Conservation (phyloP, 2,329 filamentous ascomycete genomes). For the Alternaria conjuncta region DNA sequence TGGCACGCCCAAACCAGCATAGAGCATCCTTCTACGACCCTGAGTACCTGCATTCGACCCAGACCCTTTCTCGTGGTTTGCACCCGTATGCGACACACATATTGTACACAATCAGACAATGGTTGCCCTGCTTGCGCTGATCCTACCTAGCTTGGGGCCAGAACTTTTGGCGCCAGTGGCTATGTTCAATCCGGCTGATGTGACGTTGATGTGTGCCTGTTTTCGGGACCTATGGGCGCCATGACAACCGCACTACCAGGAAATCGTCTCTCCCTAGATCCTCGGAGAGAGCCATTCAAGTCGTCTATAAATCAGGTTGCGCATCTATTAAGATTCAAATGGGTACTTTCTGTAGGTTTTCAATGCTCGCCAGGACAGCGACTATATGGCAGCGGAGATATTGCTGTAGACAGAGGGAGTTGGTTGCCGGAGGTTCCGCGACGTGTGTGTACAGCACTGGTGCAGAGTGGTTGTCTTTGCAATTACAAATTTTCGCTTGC, state of each 20-base stretch:
- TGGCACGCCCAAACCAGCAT: conserved; percentile 3
- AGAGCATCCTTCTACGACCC: neutral
- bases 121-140: conserved; percentile 1
- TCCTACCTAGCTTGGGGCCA: neutral
- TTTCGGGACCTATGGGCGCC: conserved; percentile 1
- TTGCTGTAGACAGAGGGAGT: neutral
- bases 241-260: conserved; percentile 19
- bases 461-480: neutral
- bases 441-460: neutral
- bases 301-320: neutral
- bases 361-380: neutral
- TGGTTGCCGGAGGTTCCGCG: neutral
- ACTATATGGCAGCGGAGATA: neutral
- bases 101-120: neutral
- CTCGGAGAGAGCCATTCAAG: neutral
- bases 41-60: neutral
- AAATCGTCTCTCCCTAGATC: neutral
- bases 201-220: conserved; percentile 21
- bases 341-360: neutral
- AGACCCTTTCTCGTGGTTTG: neutral
- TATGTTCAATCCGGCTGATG: conserved; percentile 9
- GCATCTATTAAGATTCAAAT: neutral
- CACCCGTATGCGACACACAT: neutral
- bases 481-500: neutral
- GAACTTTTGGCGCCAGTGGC: conserved; percentile 17